phyloP scores from a whole-genome alignment of 805 yeast species.

The Cyberlindnera mrakii region DNA sequence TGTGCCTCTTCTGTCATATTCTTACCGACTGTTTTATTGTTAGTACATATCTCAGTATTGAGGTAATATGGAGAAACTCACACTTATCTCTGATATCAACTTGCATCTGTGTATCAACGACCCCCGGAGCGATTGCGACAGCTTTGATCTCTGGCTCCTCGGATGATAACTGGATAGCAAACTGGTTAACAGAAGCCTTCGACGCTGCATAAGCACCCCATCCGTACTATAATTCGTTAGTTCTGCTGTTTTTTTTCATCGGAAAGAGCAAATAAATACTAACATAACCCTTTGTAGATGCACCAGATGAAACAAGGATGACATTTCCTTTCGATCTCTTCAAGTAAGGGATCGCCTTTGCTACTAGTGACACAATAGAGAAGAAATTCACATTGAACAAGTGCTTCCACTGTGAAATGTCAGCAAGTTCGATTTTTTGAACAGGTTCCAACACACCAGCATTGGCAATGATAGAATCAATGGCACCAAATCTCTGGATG shows the following conservation, averaged over 20 bases:
- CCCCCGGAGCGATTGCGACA: constrained; percentile 88
- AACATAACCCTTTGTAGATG: constrained; percentile 53
- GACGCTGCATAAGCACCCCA: constrained; percentile 94
- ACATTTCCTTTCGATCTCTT: constrained; percentile 51
- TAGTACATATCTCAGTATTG: not conserved
- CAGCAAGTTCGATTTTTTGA: constrained; percentile 43
- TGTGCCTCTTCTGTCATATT: constrained; percentile 58
- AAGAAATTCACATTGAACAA: constrained; percentile 76
- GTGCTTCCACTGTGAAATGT: constrained; percentile 51
- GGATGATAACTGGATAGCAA: constrained; percentile 56
- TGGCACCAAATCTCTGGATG: constrained; percentile 42
- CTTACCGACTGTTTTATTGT: constrained; percentile 28
- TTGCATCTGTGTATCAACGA: constrained; percentile 91
- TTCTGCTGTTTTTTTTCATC: not conserved
- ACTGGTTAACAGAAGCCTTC: constrained; percentile 85
- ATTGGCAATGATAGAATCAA: constrained; percentile 66
- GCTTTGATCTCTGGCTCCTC: constrained; percentile 61
- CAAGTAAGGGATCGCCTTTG: constrained; percentile 51
- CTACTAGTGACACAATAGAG: constrained; percentile 58
- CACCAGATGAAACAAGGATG: constrained; percentile 87
- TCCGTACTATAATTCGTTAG: constrained; percentile 36
- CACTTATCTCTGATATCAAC: constrained; percentile 59
- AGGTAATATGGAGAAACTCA: not conserved
- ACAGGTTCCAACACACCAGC: constrained; percentile 88
- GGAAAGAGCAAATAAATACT: constrained; percentile 8